Conservation (phyloP, 257 asterid species). For the Nyctanthes arbortristis region DNA sequence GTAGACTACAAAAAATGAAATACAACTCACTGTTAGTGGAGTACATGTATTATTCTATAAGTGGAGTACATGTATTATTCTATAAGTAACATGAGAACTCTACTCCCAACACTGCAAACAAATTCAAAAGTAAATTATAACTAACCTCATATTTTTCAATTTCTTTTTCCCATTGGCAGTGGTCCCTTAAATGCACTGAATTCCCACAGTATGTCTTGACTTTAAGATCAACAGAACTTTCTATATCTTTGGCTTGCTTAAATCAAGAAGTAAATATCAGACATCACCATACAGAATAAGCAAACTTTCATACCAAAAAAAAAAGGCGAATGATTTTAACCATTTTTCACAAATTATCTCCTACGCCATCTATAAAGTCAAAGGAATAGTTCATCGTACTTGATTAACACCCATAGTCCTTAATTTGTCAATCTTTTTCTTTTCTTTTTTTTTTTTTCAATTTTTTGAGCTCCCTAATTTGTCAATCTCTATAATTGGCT, state of each 20-base stretch:
- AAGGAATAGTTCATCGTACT: background rate
- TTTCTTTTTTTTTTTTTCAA: too few relatives aligned
- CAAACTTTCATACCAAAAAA: slow-evolving; percentile 12
- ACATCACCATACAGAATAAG: background rate
- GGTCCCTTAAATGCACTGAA: slow-evolving; percentile 44
- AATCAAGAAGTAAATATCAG: slow-evolving; percentile 23
- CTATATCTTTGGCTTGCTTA: slow-evolving; percentile 95
- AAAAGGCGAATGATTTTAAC: slow-evolving; percentile 14
- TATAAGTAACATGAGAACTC: slow-evolving; percentile 18
- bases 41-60: too few relatives aligned
- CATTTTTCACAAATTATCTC: background rate
- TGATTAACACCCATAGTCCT: background rate
- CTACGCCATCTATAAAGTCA: slow-evolving; percentile 9
- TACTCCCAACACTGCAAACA: background rate
- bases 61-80: slow-evolving; percentile 1
- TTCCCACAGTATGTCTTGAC: slow-evolving; percentile 73
- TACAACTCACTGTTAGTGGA: background rate
- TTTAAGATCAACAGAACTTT: slow-evolving; percentile 66
- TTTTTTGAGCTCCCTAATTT: too few relatives aligned
- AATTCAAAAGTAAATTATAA: slow-evolving; percentile 26
- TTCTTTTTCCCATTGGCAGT: slow-evolving; percentile 76
- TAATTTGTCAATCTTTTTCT: background rate
- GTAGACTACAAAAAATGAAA: background rate
- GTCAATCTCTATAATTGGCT: too few relatives aligned
- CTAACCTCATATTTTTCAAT: slow-evolving; percentile 87